Evolutionary conservation across 768 basidiomycete genomes (phyloP).

Genomic region (Paxillus ammoniavirescens): DNA sequence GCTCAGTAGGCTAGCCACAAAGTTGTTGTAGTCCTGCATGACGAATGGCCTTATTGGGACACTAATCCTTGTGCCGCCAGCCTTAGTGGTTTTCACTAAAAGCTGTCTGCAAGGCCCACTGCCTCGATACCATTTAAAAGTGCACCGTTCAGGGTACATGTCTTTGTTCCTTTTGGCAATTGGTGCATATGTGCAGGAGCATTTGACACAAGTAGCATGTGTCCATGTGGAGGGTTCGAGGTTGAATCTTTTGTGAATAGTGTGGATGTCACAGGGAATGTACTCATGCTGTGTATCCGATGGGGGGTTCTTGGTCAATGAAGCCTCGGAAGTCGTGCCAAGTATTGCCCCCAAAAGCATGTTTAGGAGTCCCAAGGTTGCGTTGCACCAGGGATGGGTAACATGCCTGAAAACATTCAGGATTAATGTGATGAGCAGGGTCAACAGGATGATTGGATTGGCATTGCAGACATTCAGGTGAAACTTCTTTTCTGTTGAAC

Average conservation of each 20-base stretch:
- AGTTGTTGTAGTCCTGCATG: conserved; percentile 29
- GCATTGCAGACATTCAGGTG: background rate
- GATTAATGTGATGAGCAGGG: background rate
- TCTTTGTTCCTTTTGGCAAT: background rate
- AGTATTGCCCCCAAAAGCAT: background rate
- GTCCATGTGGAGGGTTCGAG: background rate
- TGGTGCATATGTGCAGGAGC: conserved; percentile 21
- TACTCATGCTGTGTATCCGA: too few species aligned
- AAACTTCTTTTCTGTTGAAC: background rate
- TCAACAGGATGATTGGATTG: background rate
- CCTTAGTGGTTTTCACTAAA: background rate
- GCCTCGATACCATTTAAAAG: conserved; percentile 8
- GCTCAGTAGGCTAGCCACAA: conserved; percentile 25
- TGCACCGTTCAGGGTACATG: conserved; percentile 21
- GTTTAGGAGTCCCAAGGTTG: conserved; percentile 1
- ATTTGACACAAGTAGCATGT: conserved; percentile 2
- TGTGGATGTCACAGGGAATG: conserved; percentile 6
- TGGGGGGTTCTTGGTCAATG: background rate
- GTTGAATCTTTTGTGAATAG: conserved; percentile 15
- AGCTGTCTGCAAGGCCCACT: conserved; percentile 16
- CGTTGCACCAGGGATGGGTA: conserved; percentile 2
- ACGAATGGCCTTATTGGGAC: conserved; percentile 11
- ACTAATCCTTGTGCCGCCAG: too few species aligned
- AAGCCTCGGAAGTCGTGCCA: background rate
- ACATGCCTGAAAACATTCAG: conserved; percentile 2